These are phyloP conservation scores for Fusarium sp. DNA, from an alignment of 2,329 filamentous ascomycete species.

Conservation along the genomic window DNA sequence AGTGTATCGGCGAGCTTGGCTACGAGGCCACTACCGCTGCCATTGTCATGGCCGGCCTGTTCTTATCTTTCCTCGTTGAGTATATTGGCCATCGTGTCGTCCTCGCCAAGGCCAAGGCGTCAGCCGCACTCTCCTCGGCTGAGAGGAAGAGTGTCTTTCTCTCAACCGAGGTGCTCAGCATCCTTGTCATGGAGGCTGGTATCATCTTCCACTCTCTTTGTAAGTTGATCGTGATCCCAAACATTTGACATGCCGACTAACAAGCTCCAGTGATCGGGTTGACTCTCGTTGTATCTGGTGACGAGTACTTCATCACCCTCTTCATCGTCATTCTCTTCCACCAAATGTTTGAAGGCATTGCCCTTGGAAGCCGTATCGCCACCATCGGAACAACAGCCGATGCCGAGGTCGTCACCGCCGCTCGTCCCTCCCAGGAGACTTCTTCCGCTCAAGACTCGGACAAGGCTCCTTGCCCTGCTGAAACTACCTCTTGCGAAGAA, in stretches of 20 bases:
- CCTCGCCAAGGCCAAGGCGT: constrained; percentile 48
- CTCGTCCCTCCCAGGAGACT: constrained; percentile 36
- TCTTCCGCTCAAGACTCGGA: constrained; percentile 38
- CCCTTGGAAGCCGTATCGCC: constrained; percentile 78
- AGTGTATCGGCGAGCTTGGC: constrained; percentile 73
- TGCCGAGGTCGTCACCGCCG: constrained; percentile 30
- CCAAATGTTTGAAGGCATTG: constrained; percentile 82
- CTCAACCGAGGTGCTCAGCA: constrained; percentile 66
- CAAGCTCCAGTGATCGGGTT: constrained; percentile 68
- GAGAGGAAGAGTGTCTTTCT: constrained; percentile 43
- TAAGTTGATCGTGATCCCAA: constrained; percentile 51
- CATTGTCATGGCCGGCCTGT: constrained; percentile 79
- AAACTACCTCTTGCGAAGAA: constrained; percentile 31
- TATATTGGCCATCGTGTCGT: constrained; percentile 73
- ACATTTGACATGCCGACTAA: background rate
- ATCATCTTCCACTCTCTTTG: constrained; percentile 81
- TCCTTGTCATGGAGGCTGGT: constrained; percentile 78
- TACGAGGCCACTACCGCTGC: constrained; percentile 79
- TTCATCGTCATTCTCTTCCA: constrained; percentile 80
- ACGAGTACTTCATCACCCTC: constrained; percentile 68
- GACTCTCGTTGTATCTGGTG: constrained; percentile 70
- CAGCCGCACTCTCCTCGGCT: constrained; percentile 38
- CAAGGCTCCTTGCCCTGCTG: constrained; percentile 44
- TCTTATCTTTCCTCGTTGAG: constrained; percentile 79
- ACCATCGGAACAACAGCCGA: constrained; percentile 58